Conservation (phyloP, 1,284 basidiomycete genomes). For the Naganishia albida region DNA sequence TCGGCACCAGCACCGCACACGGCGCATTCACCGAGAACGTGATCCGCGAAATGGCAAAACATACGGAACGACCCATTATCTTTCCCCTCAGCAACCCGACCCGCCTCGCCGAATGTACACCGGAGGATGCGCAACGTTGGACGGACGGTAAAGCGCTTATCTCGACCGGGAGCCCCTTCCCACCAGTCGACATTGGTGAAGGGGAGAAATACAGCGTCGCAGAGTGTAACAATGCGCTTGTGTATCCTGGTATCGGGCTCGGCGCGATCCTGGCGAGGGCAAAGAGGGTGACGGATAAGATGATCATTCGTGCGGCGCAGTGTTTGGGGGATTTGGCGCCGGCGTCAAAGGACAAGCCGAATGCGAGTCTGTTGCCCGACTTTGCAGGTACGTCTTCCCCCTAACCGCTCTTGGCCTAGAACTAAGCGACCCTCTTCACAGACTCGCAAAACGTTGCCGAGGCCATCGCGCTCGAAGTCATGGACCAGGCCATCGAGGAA, state of each 20-base stretch:
- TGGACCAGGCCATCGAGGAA: conserved; percentile 71
- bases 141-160: conserved; percentile 71
- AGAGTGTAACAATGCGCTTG: conserved; percentile 73
- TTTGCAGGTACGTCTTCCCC: conserved; percentile 43
- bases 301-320: conserved; percentile 72
- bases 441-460: conserved; percentile 71
- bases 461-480: conserved; percentile 74
- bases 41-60: conserved; percentile 67
- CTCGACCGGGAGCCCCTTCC: conserved; percentile 80
- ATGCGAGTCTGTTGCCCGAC: conserved; percentile 57
- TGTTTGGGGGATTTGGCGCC: conserved; percentile 70
- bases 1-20: conserved; percentile 75
- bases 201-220: conserved; percentile 58
- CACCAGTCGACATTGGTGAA: conserved; percentile 66
- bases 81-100: conserved; percentile 57
- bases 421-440: conserved; percentile 46
- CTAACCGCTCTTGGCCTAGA: not conserved
- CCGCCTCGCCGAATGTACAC: conserved; percentile 32
- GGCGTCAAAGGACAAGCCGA: conserved; percentile 62
- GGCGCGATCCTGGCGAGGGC: conserved; percentile 61
- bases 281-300: conserved; percentile 50
- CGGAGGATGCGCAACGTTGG: conserved; percentile 70
- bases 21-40: conserved; percentile 67
- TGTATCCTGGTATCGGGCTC: conserved; percentile 74
- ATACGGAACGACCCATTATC: conserved; percentile 72